phyloP scores from a whole-genome alignment of 495 filamentous ascomycete genomes.

The Penicillium steckii region DNA sequence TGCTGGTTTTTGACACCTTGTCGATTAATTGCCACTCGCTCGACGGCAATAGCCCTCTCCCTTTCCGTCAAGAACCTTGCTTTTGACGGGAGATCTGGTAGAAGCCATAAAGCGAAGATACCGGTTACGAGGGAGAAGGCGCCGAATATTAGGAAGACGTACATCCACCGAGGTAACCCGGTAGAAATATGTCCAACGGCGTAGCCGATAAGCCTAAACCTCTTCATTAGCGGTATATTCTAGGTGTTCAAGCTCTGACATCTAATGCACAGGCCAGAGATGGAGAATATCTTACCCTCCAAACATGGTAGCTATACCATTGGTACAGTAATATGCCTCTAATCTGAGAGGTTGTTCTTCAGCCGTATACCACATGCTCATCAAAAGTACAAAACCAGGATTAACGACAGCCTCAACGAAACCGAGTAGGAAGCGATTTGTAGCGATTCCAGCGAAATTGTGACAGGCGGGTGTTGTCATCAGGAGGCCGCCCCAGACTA shows the following conservation, averaged over 20 bases:
- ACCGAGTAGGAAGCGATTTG: conserved; percentile 50
- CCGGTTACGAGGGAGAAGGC: conserved; percentile 33
- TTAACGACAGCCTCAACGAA: conserved; percentile 55
- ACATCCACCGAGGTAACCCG: conserved; percentile 45
- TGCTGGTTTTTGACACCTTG: conserved; percentile 48
- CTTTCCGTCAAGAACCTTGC: conserved; percentile 44
- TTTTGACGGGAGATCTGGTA: conserved; percentile 46
- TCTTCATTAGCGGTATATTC: not conserved
- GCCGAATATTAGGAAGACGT: conserved; percentile 51
- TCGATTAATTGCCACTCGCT: conserved; percentile 41
- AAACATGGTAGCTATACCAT: conserved; percentile 55
- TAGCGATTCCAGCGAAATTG: conserved; percentile 43
- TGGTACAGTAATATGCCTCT: conserved; percentile 54
- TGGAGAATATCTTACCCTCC: conserved; percentile 38
- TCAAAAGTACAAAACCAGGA: conserved; percentile 56
- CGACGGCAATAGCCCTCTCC: conserved; percentile 41
- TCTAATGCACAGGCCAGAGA: not conserved
- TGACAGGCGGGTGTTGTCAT: conserved; percentile 41
- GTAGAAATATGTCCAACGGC: conserved; percentile 49
- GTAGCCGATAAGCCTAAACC: conserved; percentile 49
- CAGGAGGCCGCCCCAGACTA: conserved; percentile 42
- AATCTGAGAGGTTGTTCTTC: conserved; percentile 55
- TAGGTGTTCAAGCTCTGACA: not conserved
- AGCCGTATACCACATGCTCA: conserved; percentile 56
- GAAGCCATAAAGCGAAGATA: conserved; percentile 33